phyloP scores from a whole-genome alignment of 1,284 basidiomycete species.

The Testicularia cyperi region DNA sequence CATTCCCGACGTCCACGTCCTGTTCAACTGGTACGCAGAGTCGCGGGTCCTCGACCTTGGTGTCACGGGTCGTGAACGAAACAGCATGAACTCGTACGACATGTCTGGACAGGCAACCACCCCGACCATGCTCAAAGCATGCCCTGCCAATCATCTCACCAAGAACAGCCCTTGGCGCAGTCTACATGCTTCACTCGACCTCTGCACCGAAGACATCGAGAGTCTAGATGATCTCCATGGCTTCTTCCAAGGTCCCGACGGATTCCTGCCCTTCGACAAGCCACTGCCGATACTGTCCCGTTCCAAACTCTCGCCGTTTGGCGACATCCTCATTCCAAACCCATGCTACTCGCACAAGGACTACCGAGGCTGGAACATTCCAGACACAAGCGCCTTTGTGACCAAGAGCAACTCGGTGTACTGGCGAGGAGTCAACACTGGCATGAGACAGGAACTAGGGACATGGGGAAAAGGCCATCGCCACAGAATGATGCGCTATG shows the following conservation, averaged over 20 bases:
- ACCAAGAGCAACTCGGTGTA: constrained; percentile 13
- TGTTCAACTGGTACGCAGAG: constrained; percentile 28
- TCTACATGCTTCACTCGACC: constrained; percentile 15
- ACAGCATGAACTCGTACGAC: not conserved
- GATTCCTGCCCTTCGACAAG: constrained; percentile 16
- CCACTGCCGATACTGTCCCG: constrained; percentile 20
- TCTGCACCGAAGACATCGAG: constrained; percentile 6
- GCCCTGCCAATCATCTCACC: constrained; percentile 19
- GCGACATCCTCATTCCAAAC: constrained; percentile 25
- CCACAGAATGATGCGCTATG: constrained; percentile 22
- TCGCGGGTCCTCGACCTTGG: constrained; percentile 8
- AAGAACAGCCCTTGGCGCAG: constrained; percentile 3
- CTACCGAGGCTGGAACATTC: constrained; percentile 4
- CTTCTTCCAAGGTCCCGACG: constrained; percentile 14
- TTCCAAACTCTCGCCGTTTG: constrained; percentile 25
- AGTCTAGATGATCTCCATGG: constrained; percentile 13
- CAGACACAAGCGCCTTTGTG: constrained; percentile 11
- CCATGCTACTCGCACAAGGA: constrained; percentile 10
- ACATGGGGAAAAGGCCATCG: constrained; percentile 26
- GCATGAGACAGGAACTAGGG: constrained; percentile 4
- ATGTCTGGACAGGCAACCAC: constrained; percentile 2
- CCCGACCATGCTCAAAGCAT: constrained; percentile 2
- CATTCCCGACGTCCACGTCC: constrained; percentile 17
- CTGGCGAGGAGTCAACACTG: constrained; percentile 23
- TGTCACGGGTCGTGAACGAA: not conserved